These are phyloP conservation scores for Coniochaeta pulveracea DNA, from an alignment of 2,329 filamentous ascomycete species.

Conservation along the genomic window DNA sequence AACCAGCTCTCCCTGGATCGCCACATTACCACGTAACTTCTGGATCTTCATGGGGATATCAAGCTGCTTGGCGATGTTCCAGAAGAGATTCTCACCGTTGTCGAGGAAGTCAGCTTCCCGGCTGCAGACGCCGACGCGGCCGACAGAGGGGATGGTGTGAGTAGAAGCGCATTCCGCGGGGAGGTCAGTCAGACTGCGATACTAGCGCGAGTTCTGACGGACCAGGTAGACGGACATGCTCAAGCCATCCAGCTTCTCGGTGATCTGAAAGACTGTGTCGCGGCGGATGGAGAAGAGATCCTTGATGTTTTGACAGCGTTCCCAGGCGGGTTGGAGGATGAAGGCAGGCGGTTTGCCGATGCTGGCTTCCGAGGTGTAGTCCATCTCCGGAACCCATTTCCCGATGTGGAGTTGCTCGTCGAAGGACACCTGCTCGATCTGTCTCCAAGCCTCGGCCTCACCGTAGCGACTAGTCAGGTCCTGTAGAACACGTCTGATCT, in stretches of 20 bases:
- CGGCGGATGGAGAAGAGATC: constrained; percentile 9
- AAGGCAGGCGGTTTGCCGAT: constrained; percentile 14
- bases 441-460: constrained; percentile 5
- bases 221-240: constrained; percentile 19
- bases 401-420: constrained; percentile 15
- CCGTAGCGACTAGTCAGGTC: constrained; percentile 9
- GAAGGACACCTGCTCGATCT: constrained; percentile 13
- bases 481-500: constrained; percentile 9
- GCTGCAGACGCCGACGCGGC: constrained; percentile 14
- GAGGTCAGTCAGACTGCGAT: constrained; percentile 8
- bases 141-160: neutral
- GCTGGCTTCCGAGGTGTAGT: neutral
- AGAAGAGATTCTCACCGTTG: constrained; percentile 10
- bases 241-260: constrained; percentile 21
- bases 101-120: constrained; percentile 10
- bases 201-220: constrained; percentile 11
- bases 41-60: constrained; percentile 13
- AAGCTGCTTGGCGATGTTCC: constrained; percentile 13
- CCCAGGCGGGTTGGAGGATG: constrained; percentile 15
- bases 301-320: constrained; percentile 16
- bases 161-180: constrained; percentile 4
- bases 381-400: constrained; percentile 15
- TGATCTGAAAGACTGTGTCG: constrained; percentile 15
- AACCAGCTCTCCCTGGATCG: constrained; percentile 18
- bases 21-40: constrained; percentile 12